These are phyloP conservation scores for Sporisorium iseilematis-ciliati DNA, from an alignment of 1,284 basidiomycete genomes.

Conservation along the genomic window DNA sequence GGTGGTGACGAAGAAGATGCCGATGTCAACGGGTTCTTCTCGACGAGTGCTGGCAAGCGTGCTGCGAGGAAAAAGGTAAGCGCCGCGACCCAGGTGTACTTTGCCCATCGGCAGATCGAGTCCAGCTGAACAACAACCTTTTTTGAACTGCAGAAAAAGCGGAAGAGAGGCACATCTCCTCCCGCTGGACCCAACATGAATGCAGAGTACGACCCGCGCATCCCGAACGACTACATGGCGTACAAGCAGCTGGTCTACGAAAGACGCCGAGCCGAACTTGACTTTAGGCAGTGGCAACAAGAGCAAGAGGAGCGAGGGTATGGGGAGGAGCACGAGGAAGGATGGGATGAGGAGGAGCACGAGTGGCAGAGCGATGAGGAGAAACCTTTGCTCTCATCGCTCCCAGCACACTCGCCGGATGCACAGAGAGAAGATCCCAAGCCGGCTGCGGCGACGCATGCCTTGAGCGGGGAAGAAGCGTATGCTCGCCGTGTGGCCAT, in stretches of 20 bases:
- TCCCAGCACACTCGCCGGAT: neutral
- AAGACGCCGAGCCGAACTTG: conserved; percentile 34
- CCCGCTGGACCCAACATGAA: conserved; percentile 47
- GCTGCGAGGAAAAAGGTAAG: conserved; percentile 47
- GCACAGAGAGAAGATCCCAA: neutral
- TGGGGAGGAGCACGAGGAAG: conserved; percentile 15
- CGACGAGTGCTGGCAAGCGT: conserved; percentile 38
- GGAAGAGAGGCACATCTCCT: conserved; percentile 40
- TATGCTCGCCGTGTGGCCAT: conserved; percentile 31
- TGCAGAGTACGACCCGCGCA: conserved; percentile 62
- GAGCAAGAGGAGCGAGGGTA: conserved; percentile 27
- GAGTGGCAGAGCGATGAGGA: conserved; percentile 18
- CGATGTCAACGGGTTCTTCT: conserved; percentile 59
- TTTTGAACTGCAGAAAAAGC: conserved; percentile 29
- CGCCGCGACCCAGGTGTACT: neutral
- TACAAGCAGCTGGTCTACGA: conserved; percentile 56
- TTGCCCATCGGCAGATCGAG: neutral
- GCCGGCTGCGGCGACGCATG: neutral
- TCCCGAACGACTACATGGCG: conserved; percentile 63
- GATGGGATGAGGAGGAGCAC: conserved; percentile 20
- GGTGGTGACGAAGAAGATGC: conserved; percentile 41
- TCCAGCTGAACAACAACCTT: too few species aligned
- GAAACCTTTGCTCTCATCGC: neutral
- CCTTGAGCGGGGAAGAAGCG: conserved; percentile 44
- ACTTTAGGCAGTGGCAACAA: conserved; percentile 10